phyloP scores from a whole-genome alignment of 345 rosid genomes.

The Erucastrum elatum region DNA sequence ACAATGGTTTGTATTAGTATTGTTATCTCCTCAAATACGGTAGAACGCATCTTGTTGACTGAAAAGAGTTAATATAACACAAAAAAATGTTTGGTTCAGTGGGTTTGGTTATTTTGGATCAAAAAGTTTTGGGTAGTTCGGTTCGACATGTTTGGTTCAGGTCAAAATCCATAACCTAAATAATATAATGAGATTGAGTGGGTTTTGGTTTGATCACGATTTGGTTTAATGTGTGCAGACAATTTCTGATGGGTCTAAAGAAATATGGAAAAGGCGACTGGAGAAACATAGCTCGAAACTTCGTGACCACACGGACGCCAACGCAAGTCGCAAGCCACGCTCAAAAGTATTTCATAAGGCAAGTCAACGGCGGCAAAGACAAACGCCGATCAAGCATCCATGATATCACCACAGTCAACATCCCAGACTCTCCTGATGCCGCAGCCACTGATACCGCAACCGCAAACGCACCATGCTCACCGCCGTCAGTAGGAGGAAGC shows the following conservation, averaged over 20 bases:
- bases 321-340: conserved; percentile 99
- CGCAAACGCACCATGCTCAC: conserved; percentile 44
- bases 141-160: not conserved
- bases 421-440: conserved; percentile 49
- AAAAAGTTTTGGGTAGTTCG: not conserved
- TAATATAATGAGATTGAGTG: not conserved
- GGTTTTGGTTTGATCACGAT: not conserved
- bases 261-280: conserved; percentile 99
- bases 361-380: conserved; percentile 91
- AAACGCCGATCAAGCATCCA: conserved; percentile 97
- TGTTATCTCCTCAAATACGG: not conserved
- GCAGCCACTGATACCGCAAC: conserved; percentile 43
- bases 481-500: conserved; percentile 41
- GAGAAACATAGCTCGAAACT: conserved; percentile 92
- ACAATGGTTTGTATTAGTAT: not conserved
- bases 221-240: conserved; percentile 48
- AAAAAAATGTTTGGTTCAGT: not conserved
- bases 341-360: conserved; percentile 93
- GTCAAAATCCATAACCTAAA: not conserved
- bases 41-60: not conserved
- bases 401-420: conserved; percentile 85
- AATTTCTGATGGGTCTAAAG: conserved; percentile 84
- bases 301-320: conserved; percentile 84
- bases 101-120: not conserved
- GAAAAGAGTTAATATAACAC: no score